Percentiles rank a stretch among this genome's conserved stretches.
phyloP scores from a whole-genome alignment of 768 basidiomycete species.

The Lactarius trivialis region DNA sequence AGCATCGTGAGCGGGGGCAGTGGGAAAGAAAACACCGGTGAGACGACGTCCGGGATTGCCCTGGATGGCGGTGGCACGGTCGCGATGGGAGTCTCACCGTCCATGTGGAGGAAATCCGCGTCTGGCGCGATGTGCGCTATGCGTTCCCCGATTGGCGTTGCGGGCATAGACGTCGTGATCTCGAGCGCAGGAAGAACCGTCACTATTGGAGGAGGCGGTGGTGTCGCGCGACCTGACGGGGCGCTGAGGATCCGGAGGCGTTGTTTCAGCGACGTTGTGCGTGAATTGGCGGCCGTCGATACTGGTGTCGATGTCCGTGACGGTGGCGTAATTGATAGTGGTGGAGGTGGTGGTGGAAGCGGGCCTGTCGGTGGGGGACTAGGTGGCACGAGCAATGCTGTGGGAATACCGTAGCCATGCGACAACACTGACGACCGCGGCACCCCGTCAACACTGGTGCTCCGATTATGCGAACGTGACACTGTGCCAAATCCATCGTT shows the following conservation, averaged over 20 bases:
- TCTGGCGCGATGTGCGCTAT: constrained; percentile 48
- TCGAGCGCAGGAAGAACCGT: constrained; percentile 18
- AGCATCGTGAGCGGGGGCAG: constrained; percentile 25
- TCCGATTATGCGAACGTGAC: constrained; percentile 26
- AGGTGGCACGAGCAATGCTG: constrained; percentile 32
- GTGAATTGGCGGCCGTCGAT: constrained; percentile 17
- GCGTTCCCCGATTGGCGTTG: constrained; percentile 60
- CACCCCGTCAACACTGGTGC: constrained; percentile 24
- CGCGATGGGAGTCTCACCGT: constrained; percentile 19
- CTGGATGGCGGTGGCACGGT: not conserved
- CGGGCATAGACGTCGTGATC: constrained; percentile 29
- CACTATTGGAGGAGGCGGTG: constrained; percentile 28
- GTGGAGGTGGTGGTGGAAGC: constrained; percentile 35
- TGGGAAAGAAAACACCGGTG: constrained; percentile 7
- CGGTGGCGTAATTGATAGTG: constrained; percentile 23
- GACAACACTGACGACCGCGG: constrained; percentile 33
- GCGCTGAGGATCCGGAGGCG: constrained; percentile 65
- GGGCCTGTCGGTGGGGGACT: constrained; percentile 42
- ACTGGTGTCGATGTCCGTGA: constrained; percentile 24
- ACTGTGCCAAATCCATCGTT: constrained; percentile 39
- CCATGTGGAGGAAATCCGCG: constrained; percentile 51
- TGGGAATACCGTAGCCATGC: constrained; percentile 41
- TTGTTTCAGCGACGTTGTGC: constrained; percentile 38
- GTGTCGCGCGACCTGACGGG: constrained; percentile 23
- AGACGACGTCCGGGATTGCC: not conserved